Conservation (phyloP, 2,329 filamentous ascomycete genomes). For the Exophiala aquamarina region DNA sequence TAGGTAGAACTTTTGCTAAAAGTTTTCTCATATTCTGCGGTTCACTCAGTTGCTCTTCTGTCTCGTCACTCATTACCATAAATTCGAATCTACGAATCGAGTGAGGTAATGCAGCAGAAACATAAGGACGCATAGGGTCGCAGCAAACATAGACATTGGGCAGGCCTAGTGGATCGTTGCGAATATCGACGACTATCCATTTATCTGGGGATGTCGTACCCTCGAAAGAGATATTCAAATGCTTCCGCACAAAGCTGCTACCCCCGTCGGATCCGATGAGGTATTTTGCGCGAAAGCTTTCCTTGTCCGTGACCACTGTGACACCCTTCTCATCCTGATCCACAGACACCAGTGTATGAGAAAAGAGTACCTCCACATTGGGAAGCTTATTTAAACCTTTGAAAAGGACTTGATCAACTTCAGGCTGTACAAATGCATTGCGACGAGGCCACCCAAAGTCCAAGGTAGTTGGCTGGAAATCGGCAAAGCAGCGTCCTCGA, state of each 20-base stretch:
- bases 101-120: too few species aligned
- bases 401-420: not conserved
- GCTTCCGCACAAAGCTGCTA: constrained; percentile 3
- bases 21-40: not conserved
- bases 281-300: constrained; percentile 10
- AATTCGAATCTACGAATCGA: too few species aligned
- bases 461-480: not conserved
- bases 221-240: constrained; percentile 8
- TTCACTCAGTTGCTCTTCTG: not conserved
- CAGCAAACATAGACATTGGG: too few species aligned
- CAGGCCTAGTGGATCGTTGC: too few species aligned
- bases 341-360: too few species aligned
- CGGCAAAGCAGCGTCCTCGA: not conserved
- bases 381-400: not conserved
- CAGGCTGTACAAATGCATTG: not conserved
- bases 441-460: not conserved
- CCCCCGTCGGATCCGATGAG: constrained; percentile 20
- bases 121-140: too few species aligned
- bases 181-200: not conserved
- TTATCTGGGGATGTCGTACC: not conserved
- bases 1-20: not conserved
- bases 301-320: too few species aligned
- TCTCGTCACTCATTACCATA: too few species aligned
- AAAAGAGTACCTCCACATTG: too few species aligned
- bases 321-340: too few species aligned